These are phyloP conservation scores for Plasmodium vivax DNA, from an alignment of 169 alveolate genomes.

Conservation along the genomic window DNA sequence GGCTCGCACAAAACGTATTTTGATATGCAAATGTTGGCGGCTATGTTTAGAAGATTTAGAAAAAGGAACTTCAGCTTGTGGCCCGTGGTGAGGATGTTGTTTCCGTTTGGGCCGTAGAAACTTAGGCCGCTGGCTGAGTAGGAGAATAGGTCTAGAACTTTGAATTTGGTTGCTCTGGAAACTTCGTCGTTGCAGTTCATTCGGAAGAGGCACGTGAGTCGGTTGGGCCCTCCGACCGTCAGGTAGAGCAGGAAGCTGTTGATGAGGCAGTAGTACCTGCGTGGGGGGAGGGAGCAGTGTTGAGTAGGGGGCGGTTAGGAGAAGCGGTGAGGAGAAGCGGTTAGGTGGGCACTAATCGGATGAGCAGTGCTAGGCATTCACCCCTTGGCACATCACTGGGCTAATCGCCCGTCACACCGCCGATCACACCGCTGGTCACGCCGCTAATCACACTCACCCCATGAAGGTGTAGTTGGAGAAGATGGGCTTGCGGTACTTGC, in stretches of 20 bases:
- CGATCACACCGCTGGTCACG: neutral
- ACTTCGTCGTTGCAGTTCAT: constrained; percentile 90
- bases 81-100: constrained; percentile 82
- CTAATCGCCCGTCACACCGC: neutral
- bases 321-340: constrained; percentile 52
- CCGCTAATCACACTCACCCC: constrained; percentile 72
- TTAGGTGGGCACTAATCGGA: neutral
- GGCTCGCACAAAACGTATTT: constrained; percentile 57
- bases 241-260: constrained; percentile 79
- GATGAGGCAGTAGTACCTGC: constrained; percentile 81
- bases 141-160: constrained; percentile 83
- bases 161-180: constrained; percentile 82
- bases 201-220: constrained; percentile 89
- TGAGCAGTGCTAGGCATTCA: neutral
- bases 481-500: constrained; percentile 85
- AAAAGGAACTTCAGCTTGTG: constrained; percentile 78
- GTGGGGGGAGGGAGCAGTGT: constrained; percentile 34
- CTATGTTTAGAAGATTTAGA: constrained; percentile 16
- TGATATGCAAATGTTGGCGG: constrained; percentile 40
- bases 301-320: constrained; percentile 76
- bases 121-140: constrained; percentile 89
- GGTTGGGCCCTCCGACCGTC: constrained; percentile 87
- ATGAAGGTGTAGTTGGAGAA: constrained; percentile 83
- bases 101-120: constrained; percentile 88
- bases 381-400: neutral